Conservation (phyloP, 768 basidiomycete species). For the Suillus decipiens region DNA sequence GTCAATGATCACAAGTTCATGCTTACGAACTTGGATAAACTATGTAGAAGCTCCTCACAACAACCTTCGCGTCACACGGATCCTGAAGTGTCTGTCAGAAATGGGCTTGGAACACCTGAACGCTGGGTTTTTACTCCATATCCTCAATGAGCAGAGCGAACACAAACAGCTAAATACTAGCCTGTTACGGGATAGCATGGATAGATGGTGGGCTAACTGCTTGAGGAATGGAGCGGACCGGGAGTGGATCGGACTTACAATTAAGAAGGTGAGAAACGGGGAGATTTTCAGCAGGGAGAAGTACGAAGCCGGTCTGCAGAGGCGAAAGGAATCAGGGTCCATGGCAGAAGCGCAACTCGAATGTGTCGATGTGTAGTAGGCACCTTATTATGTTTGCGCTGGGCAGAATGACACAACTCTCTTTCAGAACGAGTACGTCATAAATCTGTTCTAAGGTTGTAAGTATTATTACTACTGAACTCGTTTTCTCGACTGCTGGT, state of each 20-base stretch:
- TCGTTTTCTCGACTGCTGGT: background rate
- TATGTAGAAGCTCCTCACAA: slow-evolving; percentile 66
- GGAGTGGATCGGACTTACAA: slow-evolving; percentile 51
- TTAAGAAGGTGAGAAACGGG: slow-evolving; percentile 49
- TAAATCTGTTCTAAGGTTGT: background rate
- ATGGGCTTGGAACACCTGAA: slow-evolving; percentile 65
- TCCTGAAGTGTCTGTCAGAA: slow-evolving; percentile 74
- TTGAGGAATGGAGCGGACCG: slow-evolving; percentile 62
- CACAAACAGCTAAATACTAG: slow-evolving; percentile 49
- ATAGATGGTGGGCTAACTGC: slow-evolving; percentile 78
- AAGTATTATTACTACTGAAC: background rate
- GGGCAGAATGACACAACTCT: background rate
- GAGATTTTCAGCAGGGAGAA: slow-evolving; percentile 56
- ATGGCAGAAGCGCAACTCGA: slow-evolving; percentile 22
- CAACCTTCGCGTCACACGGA: slow-evolving; percentile 74
- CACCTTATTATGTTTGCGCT: background rate
- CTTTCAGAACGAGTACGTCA: background rate
- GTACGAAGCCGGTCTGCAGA: slow-evolving; percentile 52
- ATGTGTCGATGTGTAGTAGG: background rate
- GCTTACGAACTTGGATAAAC: slow-evolving; percentile 3
- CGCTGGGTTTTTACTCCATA: slow-evolving; percentile 66
- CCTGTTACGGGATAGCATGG: slow-evolving; percentile 62
- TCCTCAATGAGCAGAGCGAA: slow-evolving; percentile 71
- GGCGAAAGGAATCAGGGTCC: slow-evolving; percentile 39
- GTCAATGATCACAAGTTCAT: background rate